Base-by-base conservation (phyloP, 2,329 filamentous ascomycete species). In the Cordyceps javanica region DNA sequence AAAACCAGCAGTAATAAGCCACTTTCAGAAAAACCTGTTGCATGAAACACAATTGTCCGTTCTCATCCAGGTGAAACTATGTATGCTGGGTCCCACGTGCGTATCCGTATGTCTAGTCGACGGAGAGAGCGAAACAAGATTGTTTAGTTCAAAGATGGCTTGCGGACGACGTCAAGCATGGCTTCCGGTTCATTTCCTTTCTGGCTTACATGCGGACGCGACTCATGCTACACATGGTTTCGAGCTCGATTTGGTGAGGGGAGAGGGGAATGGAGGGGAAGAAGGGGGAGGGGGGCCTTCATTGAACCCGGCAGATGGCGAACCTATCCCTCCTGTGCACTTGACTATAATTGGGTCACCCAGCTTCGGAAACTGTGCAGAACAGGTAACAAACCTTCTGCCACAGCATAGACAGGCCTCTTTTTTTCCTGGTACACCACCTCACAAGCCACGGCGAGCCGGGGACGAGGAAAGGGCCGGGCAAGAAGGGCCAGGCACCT, bases 11-110 rank as follows among this genome's bases (percentile, higher is more conserved):
- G n/a, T 6, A 3, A 25, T 19, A 52, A 30, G 39, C 21, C 51
- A 44, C 51, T 38, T 36, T 34, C 16, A 25, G 10, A 5, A 21
- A 25, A 8, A 42, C 19, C 39, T 25, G 10, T 28, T 21, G 52
- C 42, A 55, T 45, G n/a, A 55, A 55, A 46, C 42, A 46, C 19
- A 28, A 38, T 30, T 55, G 52, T 46, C 41, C 21, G 42, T 39
- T 46, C 50, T 34, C 38, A 16, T 39, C n/a, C n/a, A 19, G 14
- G 32, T 25, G 28, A 34, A 44, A 53, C 50, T 53, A 10, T 42
- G 19, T 42, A 21, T 44, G 23, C 30, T 38, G 41, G 52, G 52
- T 34, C 52, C 41, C 52, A 45, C 42, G 52, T 46, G 41, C 8
- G 26, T 38, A 16, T 36, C 30, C 46, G 30, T 16, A 3, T 52